phyloP scores from a whole-genome alignment of 2,329 filamentous ascomycete genomes.

The Calcarisporium arbuscula region DNA sequence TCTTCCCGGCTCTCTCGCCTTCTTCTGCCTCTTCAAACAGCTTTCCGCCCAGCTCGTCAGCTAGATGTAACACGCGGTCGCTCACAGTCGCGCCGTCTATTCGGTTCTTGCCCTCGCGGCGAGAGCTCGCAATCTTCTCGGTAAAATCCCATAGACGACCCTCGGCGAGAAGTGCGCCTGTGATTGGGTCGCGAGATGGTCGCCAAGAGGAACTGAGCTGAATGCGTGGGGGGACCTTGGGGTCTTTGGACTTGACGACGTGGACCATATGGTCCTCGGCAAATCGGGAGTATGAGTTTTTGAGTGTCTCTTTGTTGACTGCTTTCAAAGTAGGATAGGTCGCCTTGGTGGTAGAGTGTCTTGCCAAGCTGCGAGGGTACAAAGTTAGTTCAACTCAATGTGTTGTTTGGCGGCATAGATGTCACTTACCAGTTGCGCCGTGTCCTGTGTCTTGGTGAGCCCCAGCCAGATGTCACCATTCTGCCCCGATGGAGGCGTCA shows the following conservation, averaged over 20 bases:
- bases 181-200: constrained; percentile 56
- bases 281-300: constrained; percentile 84
- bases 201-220: constrained; percentile 70
- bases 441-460: constrained; percentile 69
- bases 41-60: constrained; percentile 63
- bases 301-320: constrained; percentile 95
- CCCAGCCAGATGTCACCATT: constrained; percentile 73
- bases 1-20: constrained; percentile 28
- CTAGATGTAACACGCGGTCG: constrained; percentile 69
- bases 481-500: constrained; percentile 62
- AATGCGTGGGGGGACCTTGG: constrained; percentile 55
- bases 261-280: constrained; percentile 86
- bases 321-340: constrained; percentile 96
- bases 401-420: not conserved
- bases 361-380: constrained; percentile 79
- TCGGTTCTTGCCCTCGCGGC: constrained; percentile 91
- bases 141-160: constrained; percentile 89
- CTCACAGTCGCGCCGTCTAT: constrained; percentile 89
- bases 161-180: constrained; percentile 56
- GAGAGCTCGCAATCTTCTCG: constrained; percentile 73
- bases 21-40: constrained; percentile 57
- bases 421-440: constrained; percentile 65
- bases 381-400: constrained; percentile 1
- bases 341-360: constrained; percentile 94
- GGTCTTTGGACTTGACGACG: constrained; percentile 61